These are phyloP conservation scores for Xerocomus cyaneibrunnescens DNA, from an alignment of 1,284 basidiomycete species.

Conservation along the genomic window DNA sequence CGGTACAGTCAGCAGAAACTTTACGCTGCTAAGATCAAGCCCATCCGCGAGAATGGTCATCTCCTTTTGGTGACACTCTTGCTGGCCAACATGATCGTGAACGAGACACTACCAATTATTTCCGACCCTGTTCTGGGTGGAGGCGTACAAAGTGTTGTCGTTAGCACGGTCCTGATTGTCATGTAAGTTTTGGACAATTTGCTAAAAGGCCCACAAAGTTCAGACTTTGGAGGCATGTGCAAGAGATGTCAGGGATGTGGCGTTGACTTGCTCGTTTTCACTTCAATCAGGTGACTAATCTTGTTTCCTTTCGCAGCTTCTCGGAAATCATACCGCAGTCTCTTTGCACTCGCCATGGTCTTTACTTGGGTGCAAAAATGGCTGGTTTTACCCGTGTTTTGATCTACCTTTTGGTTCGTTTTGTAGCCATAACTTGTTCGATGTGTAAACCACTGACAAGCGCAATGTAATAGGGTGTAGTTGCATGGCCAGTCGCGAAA, in stretches of 20 bases:
- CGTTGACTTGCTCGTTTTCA: neutral
- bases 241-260: no score
- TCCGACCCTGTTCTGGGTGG: conserved; percentile 87
- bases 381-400: conserved; percentile 73
- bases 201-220: neutral
- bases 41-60: conserved; percentile 84
- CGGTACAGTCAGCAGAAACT: conserved; percentile 63
- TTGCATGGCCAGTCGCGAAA: conserved; percentile 82
- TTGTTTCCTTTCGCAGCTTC: conserved; percentile 49
- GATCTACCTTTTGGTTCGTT: conserved; percentile 66
- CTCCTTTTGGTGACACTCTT: conserved; percentile 81
- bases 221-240: no score
- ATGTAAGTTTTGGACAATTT: conserved; percentile 53
- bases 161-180: conserved; percentile 84
- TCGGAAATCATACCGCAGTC: conserved; percentile 92
- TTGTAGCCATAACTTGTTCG: neutral
- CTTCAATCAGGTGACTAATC: neutral
- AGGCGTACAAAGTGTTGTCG: conserved; percentile 76
- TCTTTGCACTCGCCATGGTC: conserved; percentile 88
- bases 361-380: conserved; percentile 90
- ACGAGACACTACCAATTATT: conserved; percentile 91
- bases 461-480: conserved; percentile 50
- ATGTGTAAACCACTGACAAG: neutral
- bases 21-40: conserved; percentile 84
- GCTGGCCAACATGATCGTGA: conserved; percentile 87